Base-by-base conservation (phyloP, 352 stramenopile species). In the Globisporangium echinulatum region DNA sequence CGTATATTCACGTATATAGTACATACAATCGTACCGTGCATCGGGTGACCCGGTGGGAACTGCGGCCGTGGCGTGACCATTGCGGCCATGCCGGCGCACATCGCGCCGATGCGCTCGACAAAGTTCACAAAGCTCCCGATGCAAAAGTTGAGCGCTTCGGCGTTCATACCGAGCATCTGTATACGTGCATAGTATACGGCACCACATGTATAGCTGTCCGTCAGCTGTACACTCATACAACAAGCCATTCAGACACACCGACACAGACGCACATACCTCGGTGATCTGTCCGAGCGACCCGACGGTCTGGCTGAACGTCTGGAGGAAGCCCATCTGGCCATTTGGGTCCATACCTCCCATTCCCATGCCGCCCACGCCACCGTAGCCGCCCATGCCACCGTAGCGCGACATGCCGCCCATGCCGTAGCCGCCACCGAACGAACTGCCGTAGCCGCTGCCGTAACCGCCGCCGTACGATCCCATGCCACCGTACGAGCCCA, bases 111-210 rank as follows among this genome's bases (percentile, higher is more conserved):
- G 48, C 82, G 73, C 65, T 93, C 84, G n/a, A 92, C 56, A 58
- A 92, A 93, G 54, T 93, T 72, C 7, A 93, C 80, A 62, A 90
- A 93, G 56, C 79, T 92, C 5, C 76, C 77, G 47, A 90, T 76
- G 61, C 80, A 90, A 70, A 88, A 90, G 58, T 90, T 80, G 38
- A 90, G 66, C 37, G 80, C 71, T 52, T 90, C 80, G 3, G 80
- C 80, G 64, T 90, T 90, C 80, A 90, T 90, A 7, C 80, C 80
- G 5, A 90, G 72, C 58, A 89, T 66, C 73, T 84, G 47, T 7
- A 48, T 4, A 52, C n/a, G 39, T 44, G 15, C 2, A 3, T 33
- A 3, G 25, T 33, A 3, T 33, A 33, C 25, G 2, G 25, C 25
- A 2, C 19, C 19, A 25, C 19, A 25, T 25, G 19, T 25, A 25